Evolutionary conservation across 2,329 filamentous ascomycete genomes (phyloP), one percentile per base, ranked within the genome.

Genomic region (Byssochlamys sp.): DNA sequence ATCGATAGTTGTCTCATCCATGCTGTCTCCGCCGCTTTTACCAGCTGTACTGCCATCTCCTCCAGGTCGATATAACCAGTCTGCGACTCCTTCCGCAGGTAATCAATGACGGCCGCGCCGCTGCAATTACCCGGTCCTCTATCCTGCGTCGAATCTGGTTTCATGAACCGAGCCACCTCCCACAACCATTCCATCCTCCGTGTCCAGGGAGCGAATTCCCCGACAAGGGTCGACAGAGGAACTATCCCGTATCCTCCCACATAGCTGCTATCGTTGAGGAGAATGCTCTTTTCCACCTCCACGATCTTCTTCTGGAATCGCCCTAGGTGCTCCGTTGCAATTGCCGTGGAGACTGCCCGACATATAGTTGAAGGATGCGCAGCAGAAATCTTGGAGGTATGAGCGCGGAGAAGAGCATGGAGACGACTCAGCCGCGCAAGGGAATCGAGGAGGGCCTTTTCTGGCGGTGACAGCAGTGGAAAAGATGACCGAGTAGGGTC

Each of bases 161-260:
- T 73, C 71, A 96, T 89, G 64, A 88, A 89, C 63, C 82, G 80
- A 33, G 84, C 81, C 53, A 91, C 75, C 31, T 84, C 80, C 85
- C 87, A 89, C 24, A 96, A 80, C 90, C 92, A 97, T 66, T 91
- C 86, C 78, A 97, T 82, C 35, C 86, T 80, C 65, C 90, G 82
- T 52, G 82, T 88, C 92, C 92, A 97, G 50, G 83, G 87, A n/a
- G 87, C 85, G 67, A 97, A 96, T 67, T 94, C 88, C 4, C 82
- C 83, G 28, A 95, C 85, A 24, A 97, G 81, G 1, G 86, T 87
- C 54, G 94, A 95, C 64, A 99, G 75, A 2, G 94, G 92, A 25
- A 97, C 92, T 61, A 96, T 95, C 60, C 92, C 88, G 71, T 96
- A 96, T 0, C 89, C 92, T 49, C 92, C 92, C 1, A 97, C 92